Base-by-base conservation (phyloP, 2,329 filamentous ascomycete species). In the Lecanicillium sp. region DNA sequence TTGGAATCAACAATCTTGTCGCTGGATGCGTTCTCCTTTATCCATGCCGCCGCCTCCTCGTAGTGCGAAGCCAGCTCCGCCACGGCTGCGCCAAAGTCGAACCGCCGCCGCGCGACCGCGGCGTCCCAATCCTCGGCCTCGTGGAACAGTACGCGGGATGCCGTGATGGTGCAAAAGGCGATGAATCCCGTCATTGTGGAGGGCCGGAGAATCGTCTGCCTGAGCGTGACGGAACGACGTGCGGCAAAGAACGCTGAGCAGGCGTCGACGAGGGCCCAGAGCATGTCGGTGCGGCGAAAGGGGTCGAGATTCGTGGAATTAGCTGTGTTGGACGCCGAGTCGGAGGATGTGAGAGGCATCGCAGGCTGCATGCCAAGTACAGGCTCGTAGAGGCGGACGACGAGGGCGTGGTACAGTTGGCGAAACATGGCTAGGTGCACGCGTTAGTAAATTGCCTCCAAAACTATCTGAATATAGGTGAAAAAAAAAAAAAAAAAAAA, bases 371-470 rank as follows among this genome's bases (percentile, higher is more conserved):
- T 52, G 44, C 56, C 56, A 6, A 64, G 56, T 8, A 53, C 56
- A 1, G 62, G 60, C 46, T 65, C 63, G 49, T 62, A 63, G 1
- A 66, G 54, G 2, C 59, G 57, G 5, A 60, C 50, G 3, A 63
- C 35, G 1, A 58, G 36, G 21, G 51, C 51, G 17, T 58, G 49
- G 32, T 63, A 64, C 24, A 59, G 56, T 5, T 57, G 52, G 43
- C 29, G 44, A 15, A 47, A 47, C 36, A 47, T 39, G 19, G 21
- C 44, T n/a, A n/a, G n/a, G n/a, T n/a, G n/a, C n/a, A n/a, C n/a
- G n/a, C n/a, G n/a, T n/a, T n/a, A n/a, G n/a, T n/a, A n/a, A n/a
- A n/a, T n/a, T n/a, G n/a, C n/a, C n/a, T n/a, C n/a, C 8, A 29
- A 29, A 29, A 29, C 27, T 8, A 29, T 29, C 8, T 29, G 7